Base-by-base conservation (phyloP, 225 moss, liverwort and hornwort genomes). In the Physcomitrellopsis africana region DNA sequence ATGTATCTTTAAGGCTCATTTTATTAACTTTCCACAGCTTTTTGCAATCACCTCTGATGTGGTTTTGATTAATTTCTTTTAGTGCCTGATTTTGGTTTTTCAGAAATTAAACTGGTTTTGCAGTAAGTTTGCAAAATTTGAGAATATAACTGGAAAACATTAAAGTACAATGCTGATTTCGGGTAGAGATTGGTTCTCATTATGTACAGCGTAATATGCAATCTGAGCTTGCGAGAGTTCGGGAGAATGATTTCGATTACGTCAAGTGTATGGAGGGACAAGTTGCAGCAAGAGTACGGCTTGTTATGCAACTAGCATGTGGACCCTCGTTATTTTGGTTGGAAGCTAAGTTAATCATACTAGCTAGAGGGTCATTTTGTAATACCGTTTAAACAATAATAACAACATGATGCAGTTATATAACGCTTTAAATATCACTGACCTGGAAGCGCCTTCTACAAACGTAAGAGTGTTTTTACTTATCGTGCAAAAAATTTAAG, bases 201-300 rank as follows among this genome's bases (percentile, higher is more conserved):
- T 54, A 73, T 88, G 80, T 85, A 73, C 88, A 88, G 88, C 88
- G 85, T 63, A 51, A 85, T 76, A 79, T 85, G 82, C 85, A 85
- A 76, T 81, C 80, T 76, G 85, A 85, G 73, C 88, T 84, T 76
- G 85, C 73, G 72, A 83, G 88, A 81, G 85, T 82, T 76, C 88
- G 88, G 76, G 85, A 80, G 62, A 47, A 69, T 51, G 82, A 85
- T 76, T 71, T 74, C 76, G 80, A 82, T 63, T 70, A 78, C 81
- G 63, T 69, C 80, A 82, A 81, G 67, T 67, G 44, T 57, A 24
- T 79, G 82, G 88, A 85, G 69, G 85, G 85, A 72, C 82, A 82
- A 80, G 85, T 80, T 85, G 75, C 80, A 76, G 58, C 69, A 73
- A 82, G 85, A 83, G 88, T 88, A 88, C 69, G 88, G 47, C 17